Percentiles rank a stretch among this genome's conserved stretches.
Evolutionary conservation across 1,139 yeast species (phyloP).

Genomic region (Zygoascus hellenicus): DNA sequence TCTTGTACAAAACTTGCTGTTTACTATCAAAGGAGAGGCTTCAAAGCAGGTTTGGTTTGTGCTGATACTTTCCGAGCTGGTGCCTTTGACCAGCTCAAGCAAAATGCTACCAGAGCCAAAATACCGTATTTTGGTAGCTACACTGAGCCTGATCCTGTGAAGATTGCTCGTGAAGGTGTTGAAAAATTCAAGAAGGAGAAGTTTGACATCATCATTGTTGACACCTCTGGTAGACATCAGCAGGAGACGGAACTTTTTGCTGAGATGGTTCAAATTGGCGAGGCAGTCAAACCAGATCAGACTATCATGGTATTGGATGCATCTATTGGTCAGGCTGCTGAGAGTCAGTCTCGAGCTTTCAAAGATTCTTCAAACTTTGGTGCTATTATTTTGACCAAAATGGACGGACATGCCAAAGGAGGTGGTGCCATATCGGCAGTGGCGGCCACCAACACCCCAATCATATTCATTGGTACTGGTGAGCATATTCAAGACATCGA

Average conservation of each 20-base stretch:
- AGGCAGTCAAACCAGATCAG: slow-evolving; percentile 82
- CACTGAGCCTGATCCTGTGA: slow-evolving; percentile 92
- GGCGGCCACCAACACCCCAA: slow-evolving; percentile 96
- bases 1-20: slow-evolving; percentile 96
- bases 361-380: slow-evolving; percentile 92
- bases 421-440: slow-evolving; percentile 99
- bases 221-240: slow-evolving; percentile 96
- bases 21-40: slow-evolving; percentile 88
- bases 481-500: slow-evolving; percentile 94
- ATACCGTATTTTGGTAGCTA: slow-evolving; percentile 95
- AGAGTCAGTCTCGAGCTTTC: slow-evolving; percentile 88
- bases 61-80: slow-evolving; percentile 99
- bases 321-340: slow-evolving; percentile 97
- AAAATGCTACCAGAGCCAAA: slow-evolving; percentile 91
- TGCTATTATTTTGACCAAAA: slow-evolving; percentile 87
- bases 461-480: slow-evolving; percentile 95
- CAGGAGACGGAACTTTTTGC: slow-evolving; percentile 88
- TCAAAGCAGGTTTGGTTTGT: slow-evolving; percentile 93
- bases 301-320: slow-evolving; percentile 98
- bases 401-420: slow-evolving; percentile 99
- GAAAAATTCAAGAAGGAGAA: slow-evolving; percentile 84
- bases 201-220: slow-evolving; percentile 91
- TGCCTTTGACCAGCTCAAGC: slow-evolving; percentile 97
- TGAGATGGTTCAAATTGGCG: slow-evolving; percentile 91
- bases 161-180: slow-evolving; percentile 88